Percentiles rank a stretch among this genome's conserved stretches.
Conservation (phyloP, 345 rosid genomes). For the Iberis pinnata region DNA sequence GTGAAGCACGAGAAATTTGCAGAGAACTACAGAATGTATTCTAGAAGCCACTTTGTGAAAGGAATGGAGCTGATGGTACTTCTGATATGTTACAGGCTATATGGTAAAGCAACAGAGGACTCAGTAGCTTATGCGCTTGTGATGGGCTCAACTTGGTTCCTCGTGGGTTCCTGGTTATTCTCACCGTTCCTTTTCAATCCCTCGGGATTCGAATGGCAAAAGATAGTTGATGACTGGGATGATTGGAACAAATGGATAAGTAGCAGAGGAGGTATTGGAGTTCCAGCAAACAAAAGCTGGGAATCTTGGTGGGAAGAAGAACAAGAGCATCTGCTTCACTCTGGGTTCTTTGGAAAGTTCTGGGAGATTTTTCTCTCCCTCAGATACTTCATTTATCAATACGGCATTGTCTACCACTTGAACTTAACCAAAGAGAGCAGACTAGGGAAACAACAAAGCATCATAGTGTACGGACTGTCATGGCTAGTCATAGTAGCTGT, state of each 20-base stretch:
- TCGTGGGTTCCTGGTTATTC: slow-evolving; percentile 76
- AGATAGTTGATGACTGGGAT: slow-evolving; percentile 95
- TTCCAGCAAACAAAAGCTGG: slow-evolving; percentile 91
- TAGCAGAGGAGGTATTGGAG: slow-evolving; percentile 91
- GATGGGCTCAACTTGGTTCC: slow-evolving; percentile 81
- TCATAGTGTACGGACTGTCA: slow-evolving; percentile 73
- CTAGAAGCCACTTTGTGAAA: slow-evolving; percentile 92
- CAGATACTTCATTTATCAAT: slow-evolving; percentile 76
- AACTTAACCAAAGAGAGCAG: slow-evolving; percentile 47
- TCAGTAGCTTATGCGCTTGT: slow-evolving; percentile 37
- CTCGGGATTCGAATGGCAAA: slow-evolving; percentile 97
- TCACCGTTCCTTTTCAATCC: slow-evolving; percentile 92
- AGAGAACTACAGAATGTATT: slow-evolving; percentile 93
- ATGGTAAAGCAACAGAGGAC: slow-evolving; percentile 45
- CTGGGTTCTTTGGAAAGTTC: slow-evolving; percentile 60
- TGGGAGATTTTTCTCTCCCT: slow-evolving; percentile 72
- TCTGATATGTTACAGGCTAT: slow-evolving; percentile 60
- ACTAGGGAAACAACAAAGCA: slow-evolving; percentile 55
- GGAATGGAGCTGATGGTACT: slow-evolving; percentile 74
- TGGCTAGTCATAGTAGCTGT: slow-evolving; percentile 85
- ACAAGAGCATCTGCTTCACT: slow-evolving; percentile 77
- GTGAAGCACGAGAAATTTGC: slow-evolving; percentile 96
- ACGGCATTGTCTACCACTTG: slow-evolving; percentile 81
- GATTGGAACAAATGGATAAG: slow-evolving; percentile 95
- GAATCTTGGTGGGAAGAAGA: slow-evolving; percentile 99